Conservation (phyloP, 371 early-diverging fungal species). For the Fennellomyces sp. region DNA sequence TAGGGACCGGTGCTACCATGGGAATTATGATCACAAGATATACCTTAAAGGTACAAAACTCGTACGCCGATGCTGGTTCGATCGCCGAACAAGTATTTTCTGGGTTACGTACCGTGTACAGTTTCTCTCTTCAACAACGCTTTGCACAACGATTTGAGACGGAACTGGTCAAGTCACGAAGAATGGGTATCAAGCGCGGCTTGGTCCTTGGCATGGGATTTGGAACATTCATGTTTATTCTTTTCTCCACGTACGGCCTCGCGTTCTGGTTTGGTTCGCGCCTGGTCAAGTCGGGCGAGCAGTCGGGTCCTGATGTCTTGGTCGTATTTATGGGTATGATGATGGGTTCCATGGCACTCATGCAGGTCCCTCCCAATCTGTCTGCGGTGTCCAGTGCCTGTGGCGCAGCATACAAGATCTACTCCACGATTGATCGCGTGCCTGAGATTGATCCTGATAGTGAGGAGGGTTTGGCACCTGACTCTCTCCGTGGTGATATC, state of each 20-base stretch:
- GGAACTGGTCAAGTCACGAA: slow-evolving; percentile 39
- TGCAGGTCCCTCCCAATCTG: slow-evolving; percentile 63
- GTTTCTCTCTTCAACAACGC: slow-evolving; percentile 77
- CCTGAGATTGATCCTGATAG: slow-evolving; percentile 67
- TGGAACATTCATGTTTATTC: slow-evolving; percentile 54
- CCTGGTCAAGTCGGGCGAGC: slow-evolving; percentile 33
- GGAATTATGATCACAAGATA: slow-evolving; percentile 56
- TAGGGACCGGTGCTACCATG: slow-evolving; percentile 55
- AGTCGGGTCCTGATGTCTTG: slow-evolving; percentile 38
- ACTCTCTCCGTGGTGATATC: slow-evolving; percentile 64
- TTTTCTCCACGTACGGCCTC: slow-evolving; percentile 65
- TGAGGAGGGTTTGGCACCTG: slow-evolving; percentile 55
- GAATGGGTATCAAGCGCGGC: slow-evolving; percentile 47
- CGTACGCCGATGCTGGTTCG: slow-evolving; percentile 80
- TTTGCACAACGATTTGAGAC: slow-evolving; percentile 60
- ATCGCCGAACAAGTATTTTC: slow-evolving; percentile 86
- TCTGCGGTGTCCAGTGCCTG: slow-evolving; percentile 63
- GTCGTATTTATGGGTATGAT: slow-evolving; percentile 76
- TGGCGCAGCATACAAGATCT: slow-evolving; percentile 76
- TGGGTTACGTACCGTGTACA: slow-evolving; percentile 80
- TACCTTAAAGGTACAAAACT: slow-evolving; percentile 21
- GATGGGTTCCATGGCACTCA: slow-evolving; percentile 56
- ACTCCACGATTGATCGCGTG: slow-evolving; percentile 78
- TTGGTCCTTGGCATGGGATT: slow-evolving; percentile 48
- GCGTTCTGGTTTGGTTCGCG: slow-evolving; percentile 74